Conservation (phyloP, 1,284 basidiomycete genomes). For the Ustilago loliicola region DNA sequence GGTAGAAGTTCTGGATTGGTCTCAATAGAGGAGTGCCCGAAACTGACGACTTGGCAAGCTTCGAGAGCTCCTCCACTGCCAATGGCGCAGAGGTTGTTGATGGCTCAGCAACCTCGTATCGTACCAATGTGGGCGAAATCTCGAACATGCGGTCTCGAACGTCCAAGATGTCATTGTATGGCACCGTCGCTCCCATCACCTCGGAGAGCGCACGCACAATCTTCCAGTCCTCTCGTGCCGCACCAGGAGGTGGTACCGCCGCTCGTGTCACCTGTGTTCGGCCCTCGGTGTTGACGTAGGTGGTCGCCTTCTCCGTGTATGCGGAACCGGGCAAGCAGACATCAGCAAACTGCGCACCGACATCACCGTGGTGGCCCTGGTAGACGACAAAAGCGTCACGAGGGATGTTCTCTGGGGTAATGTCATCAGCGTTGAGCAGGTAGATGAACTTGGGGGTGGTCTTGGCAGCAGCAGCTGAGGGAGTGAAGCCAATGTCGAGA, state of each 20-base stretch:
- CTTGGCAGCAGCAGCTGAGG: conserved; percentile 81
- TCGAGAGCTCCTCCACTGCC: conserved; percentile 57
- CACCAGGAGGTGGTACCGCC: conserved; percentile 94
- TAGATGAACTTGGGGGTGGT: conserved; percentile 95
- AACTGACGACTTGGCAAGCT: conserved; percentile 44
- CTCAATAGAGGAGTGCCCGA: conserved; percentile 77
- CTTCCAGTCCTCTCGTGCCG: conserved; percentile 98
- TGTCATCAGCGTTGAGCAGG: conserved; percentile 94
- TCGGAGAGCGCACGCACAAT: conserved; percentile 96
- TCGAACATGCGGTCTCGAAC: conserved; percentile 97
- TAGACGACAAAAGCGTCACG: conserved; percentile 97
- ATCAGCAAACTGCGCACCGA: conserved; percentile 95
- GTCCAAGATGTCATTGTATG: conserved; percentile 90
- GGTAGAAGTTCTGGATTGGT: conserved; percentile 94
- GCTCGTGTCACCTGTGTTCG: conserved; percentile 90
- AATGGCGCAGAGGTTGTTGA: conserved; percentile 74
- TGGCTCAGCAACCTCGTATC: conserved; percentile 87
- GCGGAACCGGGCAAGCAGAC: conserved; percentile 93
- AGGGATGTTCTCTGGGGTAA: conserved; percentile 91
- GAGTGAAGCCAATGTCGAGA: conserved; percentile 93
- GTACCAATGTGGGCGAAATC: conserved; percentile 88
- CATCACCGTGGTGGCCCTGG: conserved; percentile 98
- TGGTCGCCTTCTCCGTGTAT: conserved; percentile 94
- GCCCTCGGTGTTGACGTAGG: conserved; percentile 98
- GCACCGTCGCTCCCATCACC: conserved; percentile 81